Evolutionary conservation across 2,329 filamentous ascomycete species (phyloP), one percentile per base, ranked within the genome.

Genomic region (Xylariaceae sp.): DNA sequence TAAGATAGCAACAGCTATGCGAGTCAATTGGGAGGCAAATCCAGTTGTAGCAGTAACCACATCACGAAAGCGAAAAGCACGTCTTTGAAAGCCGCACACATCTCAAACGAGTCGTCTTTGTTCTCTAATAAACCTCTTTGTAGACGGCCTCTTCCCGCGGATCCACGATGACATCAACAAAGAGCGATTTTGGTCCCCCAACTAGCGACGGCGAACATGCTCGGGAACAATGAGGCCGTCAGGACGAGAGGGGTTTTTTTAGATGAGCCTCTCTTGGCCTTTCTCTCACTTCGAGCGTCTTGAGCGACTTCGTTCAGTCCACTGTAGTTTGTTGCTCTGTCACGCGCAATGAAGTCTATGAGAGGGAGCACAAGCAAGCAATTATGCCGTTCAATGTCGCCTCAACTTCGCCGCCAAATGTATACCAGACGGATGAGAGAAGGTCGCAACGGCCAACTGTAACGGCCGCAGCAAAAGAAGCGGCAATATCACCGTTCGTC

Each of bases 321-420:
- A 5, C 4, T 12, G 12, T 32, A 15, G 15, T 15, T 22, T 5
- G 19, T 50, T 41, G 16, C 5, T 41, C 30, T 19, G 42, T 47
- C 52, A 62, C 64, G 62, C 57, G 53, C 57, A 53, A 63, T 62
- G 61, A 64, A 59, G 50, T 26, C 39, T 47, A 57, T 22, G 41
- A 60, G 49, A 50, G 56, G 40, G 34, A 37, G 22, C 54, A 37
- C 44, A 47, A 58, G 54, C 60, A 46, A 58, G 36, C 37, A 56
- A 58, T 50, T 48, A 65, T 65, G 64, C 61, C 63, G 51, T 56
- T 60, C 49, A 54, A 60, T 47, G 59, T 51, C 44, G 54, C 55
- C 30, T 62, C 63, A 39, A 59, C 58, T 46, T 40, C 57, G 21
- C 61, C 60, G 2, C 21, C 48, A 19, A 34, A 45, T 43, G n/a